These are phyloP conservation scores for Clarireedia homoeocarpa DNA, from an alignment of 2,329 filamentous ascomycete genomes.

Conservation along the genomic window DNA sequence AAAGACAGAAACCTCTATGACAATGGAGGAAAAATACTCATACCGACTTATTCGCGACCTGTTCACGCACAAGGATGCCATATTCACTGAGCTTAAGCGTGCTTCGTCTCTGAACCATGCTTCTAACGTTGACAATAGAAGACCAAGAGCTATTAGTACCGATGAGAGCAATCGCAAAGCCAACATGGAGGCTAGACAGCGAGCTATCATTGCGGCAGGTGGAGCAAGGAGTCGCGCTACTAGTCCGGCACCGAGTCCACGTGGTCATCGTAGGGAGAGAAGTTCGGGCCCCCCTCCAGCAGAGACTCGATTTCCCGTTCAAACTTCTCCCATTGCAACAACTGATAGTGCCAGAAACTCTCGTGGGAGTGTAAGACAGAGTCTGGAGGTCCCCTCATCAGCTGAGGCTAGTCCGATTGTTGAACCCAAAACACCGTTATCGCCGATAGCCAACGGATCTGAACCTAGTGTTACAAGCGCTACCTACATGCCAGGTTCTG, in stretches of 20 bases:
- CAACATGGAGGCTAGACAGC: slow-evolving; percentile 87
- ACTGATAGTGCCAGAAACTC: slow-evolving; percentile 34
- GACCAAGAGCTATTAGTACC: slow-evolving; percentile 82
- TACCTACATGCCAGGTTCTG: slow-evolving; percentile 25
- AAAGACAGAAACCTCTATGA: slow-evolving; percentile 78
- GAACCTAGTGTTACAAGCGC: slow-evolving; percentile 21
- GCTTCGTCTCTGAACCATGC: slow-evolving; percentile 64
- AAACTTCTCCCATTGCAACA: slow-evolving; percentile 51
- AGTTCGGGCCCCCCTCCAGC: slow-evolving; percentile 62
- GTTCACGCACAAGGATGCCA: slow-evolving; percentile 86
- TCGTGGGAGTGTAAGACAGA: slow-evolving; percentile 43
- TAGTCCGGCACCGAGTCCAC: slow-evolving; percentile 59
- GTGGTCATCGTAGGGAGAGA: slow-evolving; percentile 68
- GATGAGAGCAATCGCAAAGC: slow-evolving; percentile 93
- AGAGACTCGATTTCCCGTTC: slow-evolving; percentile 78
- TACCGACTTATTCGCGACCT: slow-evolving; percentile 87
- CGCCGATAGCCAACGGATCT: slow-evolving; percentile 21
- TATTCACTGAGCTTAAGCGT: slow-evolving; percentile 94
- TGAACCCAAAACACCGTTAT: slow-evolving; percentile 15
- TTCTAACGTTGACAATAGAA: slow-evolving; percentile 51
- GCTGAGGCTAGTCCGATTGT: slow-evolving; percentile 18
- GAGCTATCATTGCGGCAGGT: slow-evolving; percentile 56
- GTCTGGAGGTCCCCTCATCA: slow-evolving; percentile 66
- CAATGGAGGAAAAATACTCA: slow-evolving; percentile 90
- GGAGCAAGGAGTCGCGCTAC: slow-evolving; percentile 64